A percentile compares a stretch with the other conserved stretches of the same genome.
These are phyloP conservation scores for Lactifluus subvellereus DNA, from an alignment of 768 basidiomycete species.

Conservation along the genomic window DNA sequence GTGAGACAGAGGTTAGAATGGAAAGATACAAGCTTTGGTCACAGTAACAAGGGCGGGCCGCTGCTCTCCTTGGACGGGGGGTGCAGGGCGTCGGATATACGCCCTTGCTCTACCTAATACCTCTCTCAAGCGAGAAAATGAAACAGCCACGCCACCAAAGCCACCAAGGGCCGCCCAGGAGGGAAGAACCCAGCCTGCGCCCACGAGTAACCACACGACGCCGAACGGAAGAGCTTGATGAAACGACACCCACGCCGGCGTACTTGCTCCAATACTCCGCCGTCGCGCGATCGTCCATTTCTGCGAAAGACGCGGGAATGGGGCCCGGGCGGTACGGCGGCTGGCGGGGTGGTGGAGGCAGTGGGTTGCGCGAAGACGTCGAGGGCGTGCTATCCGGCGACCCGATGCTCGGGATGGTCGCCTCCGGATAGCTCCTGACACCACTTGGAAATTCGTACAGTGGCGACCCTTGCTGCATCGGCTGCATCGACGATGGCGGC, in stretches of 20 bases:
- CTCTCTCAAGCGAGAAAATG: background rate
- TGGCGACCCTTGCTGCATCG: constrained; percentile 16
- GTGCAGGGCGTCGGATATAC: background rate
- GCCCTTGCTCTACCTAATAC: background rate
- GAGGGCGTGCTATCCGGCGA: constrained; percentile 22
- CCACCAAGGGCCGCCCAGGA: background rate
- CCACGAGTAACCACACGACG: constrained; percentile 29
- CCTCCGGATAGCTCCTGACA: constrained; percentile 25
- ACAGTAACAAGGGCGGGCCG: constrained; percentile 2
- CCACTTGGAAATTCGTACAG: constrained; percentile 28
- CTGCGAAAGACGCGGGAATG: constrained; percentile 37
- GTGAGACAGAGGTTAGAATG: background rate
- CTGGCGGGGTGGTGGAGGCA: constrained; percentile 62
- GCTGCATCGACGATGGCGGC: constrained; percentile 27
- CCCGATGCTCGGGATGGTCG: constrained; percentile 29
- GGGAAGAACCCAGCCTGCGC: constrained; percentile 20
- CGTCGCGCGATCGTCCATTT: constrained; percentile 37
- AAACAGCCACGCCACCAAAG: background rate
- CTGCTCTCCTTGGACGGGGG: background rate
- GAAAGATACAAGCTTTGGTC: background rate
- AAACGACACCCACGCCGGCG: constrained; percentile 36
- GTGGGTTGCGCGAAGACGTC: constrained; percentile 43
- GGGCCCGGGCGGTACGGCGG: constrained; percentile 31
- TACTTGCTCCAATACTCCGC: constrained; percentile 61
- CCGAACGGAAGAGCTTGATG: constrained; percentile 23